These are phyloP conservation scores for Exophiala viscosa DNA, from an alignment of 2,329 filamentous ascomycete species.

Conservation along the genomic window DNA sequence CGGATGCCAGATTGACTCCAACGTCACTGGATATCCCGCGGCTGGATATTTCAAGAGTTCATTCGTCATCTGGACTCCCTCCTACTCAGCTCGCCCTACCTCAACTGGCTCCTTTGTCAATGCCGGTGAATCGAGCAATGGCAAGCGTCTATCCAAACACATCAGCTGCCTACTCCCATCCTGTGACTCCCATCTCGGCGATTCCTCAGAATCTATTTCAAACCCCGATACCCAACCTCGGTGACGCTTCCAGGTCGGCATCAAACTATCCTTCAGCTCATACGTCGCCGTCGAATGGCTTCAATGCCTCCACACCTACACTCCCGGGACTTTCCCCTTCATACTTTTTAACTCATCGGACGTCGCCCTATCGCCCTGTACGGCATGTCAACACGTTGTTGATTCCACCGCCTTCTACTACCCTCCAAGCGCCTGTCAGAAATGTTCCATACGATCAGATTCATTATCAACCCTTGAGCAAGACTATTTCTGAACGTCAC, in stretches of 20 bases:
- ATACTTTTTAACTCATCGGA: constrained; percentile 79
- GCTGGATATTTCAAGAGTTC: constrained; percentile 17
- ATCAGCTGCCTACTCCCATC: constrained; percentile 51
- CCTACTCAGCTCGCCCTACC: background rate
- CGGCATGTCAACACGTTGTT: constrained; percentile 86
- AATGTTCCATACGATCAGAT: constrained; percentile 65
- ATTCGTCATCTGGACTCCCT: background rate
- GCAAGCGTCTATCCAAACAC: constrained; percentile 66
- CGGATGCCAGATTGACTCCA: constrained; percentile 12
- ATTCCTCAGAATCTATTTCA: constrained; percentile 33
- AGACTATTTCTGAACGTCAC: constrained; percentile 61
- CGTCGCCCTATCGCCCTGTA: constrained; percentile 89
- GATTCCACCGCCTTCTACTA: constrained; percentile 76
- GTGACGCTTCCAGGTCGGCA: constrained; percentile 8
- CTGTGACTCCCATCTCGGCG: constrained; percentile 39
- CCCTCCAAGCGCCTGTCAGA: constrained; percentile 70
- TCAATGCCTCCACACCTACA: constrained; percentile 58
- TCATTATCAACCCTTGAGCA: constrained; percentile 76
- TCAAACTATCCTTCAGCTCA: constrained; percentile 47
- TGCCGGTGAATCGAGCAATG: constrained; percentile 60
- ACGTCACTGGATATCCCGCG: constrained; percentile 27
- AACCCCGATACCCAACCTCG: constrained; percentile 29
- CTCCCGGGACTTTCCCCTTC: constrained; percentile 74
- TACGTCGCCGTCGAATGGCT: constrained; percentile 66
- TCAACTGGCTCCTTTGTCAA: constrained; percentile 32